Percentiles rank a stretch among this genome's conserved stretches.
Conservation (phyloP, 805 yeast species). For the Kodamaea neixiangensis region DNA sequence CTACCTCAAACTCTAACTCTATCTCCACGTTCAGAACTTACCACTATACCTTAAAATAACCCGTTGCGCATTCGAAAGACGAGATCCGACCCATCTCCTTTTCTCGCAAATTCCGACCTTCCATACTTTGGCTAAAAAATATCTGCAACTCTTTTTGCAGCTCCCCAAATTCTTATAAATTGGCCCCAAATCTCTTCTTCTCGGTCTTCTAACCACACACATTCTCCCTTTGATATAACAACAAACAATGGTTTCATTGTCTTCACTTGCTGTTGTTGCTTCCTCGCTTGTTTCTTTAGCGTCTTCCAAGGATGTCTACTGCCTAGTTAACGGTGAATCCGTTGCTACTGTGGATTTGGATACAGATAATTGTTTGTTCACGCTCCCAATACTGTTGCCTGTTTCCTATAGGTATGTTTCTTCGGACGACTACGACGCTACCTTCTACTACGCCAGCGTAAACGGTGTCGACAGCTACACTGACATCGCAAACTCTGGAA, state of each 20-base stretch:
- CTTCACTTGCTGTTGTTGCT: constrained; percentile 23
- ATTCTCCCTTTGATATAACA: neutral
- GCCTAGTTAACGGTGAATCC: constrained; percentile 35
- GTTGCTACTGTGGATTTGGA: constrained; percentile 41
- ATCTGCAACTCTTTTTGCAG: neutral
- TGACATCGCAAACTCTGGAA: constrained; percentile 37
- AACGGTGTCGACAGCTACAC: constrained; percentile 29
- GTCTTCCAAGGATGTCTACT: constrained; percentile 37
- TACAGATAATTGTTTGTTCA: constrained; percentile 42
- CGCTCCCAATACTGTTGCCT: constrained; percentile 31
- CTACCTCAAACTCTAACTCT: neutral
- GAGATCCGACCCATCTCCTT: neutral
- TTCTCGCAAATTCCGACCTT: constrained; percentile 1
- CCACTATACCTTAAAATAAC: neutral
- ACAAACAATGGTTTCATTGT: constrained; percentile 17
- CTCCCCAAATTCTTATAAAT: neutral
- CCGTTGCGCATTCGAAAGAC: neutral
- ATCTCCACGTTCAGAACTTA: neutral
- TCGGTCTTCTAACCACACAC: neutral
- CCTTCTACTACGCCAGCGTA: constrained; percentile 37
- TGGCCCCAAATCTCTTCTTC: neutral
- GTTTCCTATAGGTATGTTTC: constrained; percentile 27
- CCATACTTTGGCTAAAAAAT: neutral
- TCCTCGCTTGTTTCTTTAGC: constrained; percentile 24
- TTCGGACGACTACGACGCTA: constrained; percentile 32